These are phyloP conservation scores for Metschnikowia corniflorae DNA, from an alignment of 805 yeast genomes.

Conservation along the genomic window DNA sequence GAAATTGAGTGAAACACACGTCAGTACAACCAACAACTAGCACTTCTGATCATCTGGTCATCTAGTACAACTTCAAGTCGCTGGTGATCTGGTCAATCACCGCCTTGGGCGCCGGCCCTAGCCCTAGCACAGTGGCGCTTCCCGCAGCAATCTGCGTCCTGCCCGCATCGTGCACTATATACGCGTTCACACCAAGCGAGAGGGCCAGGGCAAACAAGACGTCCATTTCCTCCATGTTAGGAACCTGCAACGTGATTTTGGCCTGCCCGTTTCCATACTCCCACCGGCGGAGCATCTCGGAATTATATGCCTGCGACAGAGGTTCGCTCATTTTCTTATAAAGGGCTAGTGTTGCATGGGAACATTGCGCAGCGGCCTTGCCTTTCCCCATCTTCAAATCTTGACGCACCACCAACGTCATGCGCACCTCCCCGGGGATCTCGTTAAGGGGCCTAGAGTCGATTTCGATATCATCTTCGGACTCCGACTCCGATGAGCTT, in stretches of 20 bases:
- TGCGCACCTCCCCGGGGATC: constrained; percentile 73
- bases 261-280: constrained; percentile 79
- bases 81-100: constrained; percentile 81
- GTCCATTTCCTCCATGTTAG: constrained; percentile 68
- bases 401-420: constrained; percentile 85
- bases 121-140: constrained; percentile 90
- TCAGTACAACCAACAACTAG: too few relatives aligned
- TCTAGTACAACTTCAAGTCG: constrained; percentile 65
- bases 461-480: constrained; percentile 54
- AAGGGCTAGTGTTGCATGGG: constrained; percentile 94
- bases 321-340: constrained; percentile 64
- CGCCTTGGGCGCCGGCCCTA: constrained; percentile 92
- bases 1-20: too few relatives aligned
- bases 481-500: constrained; percentile 26
- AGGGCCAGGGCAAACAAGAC: constrained; percentile 76
- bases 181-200: constrained; percentile 71
- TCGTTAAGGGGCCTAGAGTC: constrained; percentile 60
- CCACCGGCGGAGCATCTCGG: constrained; percentile 72
- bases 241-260: constrained; percentile 79
- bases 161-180: constrained; percentile 92
- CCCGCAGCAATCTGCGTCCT: constrained; percentile 96
- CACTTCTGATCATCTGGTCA: not conserved
- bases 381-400: constrained; percentile 94
- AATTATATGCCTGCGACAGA: constrained; percentile 52
- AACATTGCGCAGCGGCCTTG: constrained; percentile 95